These are phyloP conservation scores for Diaporthe australafricana DNA, from an alignment of 2,329 filamentous ascomycete genomes.

Conservation along the genomic window DNA sequence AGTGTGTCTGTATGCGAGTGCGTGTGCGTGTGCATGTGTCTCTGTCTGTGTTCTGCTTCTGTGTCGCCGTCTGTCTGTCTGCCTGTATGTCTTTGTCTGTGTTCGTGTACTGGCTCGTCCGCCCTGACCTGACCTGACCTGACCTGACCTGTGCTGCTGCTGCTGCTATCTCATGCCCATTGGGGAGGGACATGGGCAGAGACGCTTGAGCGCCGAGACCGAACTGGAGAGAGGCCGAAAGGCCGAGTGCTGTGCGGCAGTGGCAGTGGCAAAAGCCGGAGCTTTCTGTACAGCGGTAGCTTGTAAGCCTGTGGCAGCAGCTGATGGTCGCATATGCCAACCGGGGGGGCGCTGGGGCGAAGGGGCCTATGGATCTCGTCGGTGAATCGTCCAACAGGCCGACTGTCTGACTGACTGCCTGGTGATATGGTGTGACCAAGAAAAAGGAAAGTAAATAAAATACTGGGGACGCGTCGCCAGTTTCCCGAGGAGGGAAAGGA, in stretches of 20 bases:
- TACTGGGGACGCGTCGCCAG: background rate
- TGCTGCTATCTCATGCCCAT: constrained; percentile 7
- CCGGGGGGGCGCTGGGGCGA: background rate
- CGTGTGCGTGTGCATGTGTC: background rate
- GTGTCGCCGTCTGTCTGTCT: background rate
- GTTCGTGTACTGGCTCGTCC: background rate
- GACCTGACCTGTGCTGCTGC: constrained; percentile 1
- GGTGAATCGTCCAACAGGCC: background rate
- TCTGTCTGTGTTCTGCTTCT: background rate
- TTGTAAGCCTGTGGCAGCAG: no score
- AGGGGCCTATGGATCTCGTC: background rate
- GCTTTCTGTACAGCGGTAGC: background rate
- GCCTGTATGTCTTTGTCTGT: background rate
- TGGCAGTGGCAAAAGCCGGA: constrained; percentile 11
- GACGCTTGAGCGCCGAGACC: constrained; percentile 21
- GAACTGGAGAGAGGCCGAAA: constrained; percentile 14
- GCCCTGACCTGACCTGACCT: background rate
- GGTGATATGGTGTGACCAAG: background rate
- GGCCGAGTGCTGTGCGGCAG: constrained; percentile 13
- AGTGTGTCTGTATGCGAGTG: background rate
- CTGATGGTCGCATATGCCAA: constrained; percentile 2
- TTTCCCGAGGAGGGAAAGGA: background rate
- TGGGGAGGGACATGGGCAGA: background rate
- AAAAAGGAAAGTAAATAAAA: background rate
- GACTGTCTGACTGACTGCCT: background rate